phyloP scores from a whole-genome alignment of 140 eudicot genomes.

The Senecio squalidus region DNA sequence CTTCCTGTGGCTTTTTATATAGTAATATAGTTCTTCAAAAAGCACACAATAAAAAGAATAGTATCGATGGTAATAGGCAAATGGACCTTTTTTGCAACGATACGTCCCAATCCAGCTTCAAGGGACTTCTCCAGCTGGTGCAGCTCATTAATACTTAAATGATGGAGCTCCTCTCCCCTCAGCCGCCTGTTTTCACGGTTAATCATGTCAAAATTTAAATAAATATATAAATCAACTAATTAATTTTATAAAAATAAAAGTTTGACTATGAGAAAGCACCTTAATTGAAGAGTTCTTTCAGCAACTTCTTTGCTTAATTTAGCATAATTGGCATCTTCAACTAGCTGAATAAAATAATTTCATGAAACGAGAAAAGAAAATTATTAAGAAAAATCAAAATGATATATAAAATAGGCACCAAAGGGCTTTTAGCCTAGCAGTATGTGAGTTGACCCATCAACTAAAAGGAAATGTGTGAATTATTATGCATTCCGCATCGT shows the following conservation, averaged over 20 bases:
- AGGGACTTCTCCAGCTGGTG: constrained; percentile 74
- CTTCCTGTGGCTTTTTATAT: not conserved
- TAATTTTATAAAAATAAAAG: not conserved
- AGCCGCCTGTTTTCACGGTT: constrained; percentile 50
- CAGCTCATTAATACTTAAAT: constrained; percentile 61
- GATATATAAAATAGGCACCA: no score
- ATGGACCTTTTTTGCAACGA: constrained; percentile 68
- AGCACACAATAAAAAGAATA: not conserved
- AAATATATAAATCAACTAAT: not conserved
- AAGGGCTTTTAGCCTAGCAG: no score
- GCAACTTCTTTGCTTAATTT: constrained; percentile 77
- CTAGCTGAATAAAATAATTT: constrained; percentile 54
- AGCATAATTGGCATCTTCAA: constrained; percentile 65
- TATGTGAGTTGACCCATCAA: no score
- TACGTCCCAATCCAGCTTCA: constrained; percentile 71
- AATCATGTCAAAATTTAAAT: not conserved
- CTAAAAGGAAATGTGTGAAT: no score
- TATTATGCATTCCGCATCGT: no score
- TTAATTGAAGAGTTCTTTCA: constrained; percentile 67
- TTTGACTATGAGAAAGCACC: constrained; percentile 36
- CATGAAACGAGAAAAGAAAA: not conserved
- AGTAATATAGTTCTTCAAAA: not conserved
- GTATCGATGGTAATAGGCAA: not conserved
- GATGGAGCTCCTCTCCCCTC: constrained; percentile 95
- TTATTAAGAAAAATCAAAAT: no score